Evolutionary conservation across 2,329 filamentous ascomycete species (phyloP).

Genomic region (Colletotrichum cereale): DNA sequence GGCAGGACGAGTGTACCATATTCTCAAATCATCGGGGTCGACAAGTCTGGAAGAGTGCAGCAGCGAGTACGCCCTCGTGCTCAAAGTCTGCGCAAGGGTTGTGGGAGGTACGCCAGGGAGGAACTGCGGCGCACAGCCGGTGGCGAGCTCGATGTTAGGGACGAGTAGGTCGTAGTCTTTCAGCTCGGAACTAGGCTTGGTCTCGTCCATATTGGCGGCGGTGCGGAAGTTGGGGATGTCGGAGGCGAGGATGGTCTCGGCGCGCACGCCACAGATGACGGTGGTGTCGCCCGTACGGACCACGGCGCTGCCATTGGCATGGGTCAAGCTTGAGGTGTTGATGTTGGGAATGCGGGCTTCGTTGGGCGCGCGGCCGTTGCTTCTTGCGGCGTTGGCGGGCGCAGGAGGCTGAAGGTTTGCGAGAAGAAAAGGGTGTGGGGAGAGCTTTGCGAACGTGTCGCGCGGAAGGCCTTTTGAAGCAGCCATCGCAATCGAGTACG

Average conservation of each 20-base stretch:
- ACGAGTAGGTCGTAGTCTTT: conserved; percentile 81
- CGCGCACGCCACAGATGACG: conserved; percentile 93
- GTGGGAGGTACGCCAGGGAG: conserved; percentile 87
- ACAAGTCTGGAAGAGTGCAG: conserved; percentile 80
- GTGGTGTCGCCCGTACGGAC: conserved; percentile 91
- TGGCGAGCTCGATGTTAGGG: conserved; percentile 92
- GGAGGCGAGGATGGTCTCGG: conserved; percentile 81
- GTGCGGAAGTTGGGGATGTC: conserved; percentile 77
- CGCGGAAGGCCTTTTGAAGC: conserved; percentile 62
- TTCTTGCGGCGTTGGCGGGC: conserved; percentile 68
- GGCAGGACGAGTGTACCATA: conserved; percentile 72
- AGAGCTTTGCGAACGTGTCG: conserved; percentile 88
- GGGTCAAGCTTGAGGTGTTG: conserved; percentile 86
- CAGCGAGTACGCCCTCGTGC: conserved; percentile 81
- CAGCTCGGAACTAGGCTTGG: conserved; percentile 57
- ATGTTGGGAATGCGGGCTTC: conserved; percentile 80
- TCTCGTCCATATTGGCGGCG: conserved; percentile 48
- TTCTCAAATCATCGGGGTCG: conserved; percentile 75
- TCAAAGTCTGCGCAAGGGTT: conserved; percentile 84
- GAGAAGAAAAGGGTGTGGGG: conserved; percentile 89
- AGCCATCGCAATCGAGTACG: conserved; percentile 46
- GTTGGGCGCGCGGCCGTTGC: conserved; percentile 81
- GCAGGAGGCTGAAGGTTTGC: conserved; percentile 80
- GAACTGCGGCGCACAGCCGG: conserved; percentile 88
- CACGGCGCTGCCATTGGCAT: conserved; percentile 90